These are phyloP conservation scores for Phytopythium ostracodes DNA, from an alignment of 352 stramenopile species.

Conservation along the genomic window DNA sequence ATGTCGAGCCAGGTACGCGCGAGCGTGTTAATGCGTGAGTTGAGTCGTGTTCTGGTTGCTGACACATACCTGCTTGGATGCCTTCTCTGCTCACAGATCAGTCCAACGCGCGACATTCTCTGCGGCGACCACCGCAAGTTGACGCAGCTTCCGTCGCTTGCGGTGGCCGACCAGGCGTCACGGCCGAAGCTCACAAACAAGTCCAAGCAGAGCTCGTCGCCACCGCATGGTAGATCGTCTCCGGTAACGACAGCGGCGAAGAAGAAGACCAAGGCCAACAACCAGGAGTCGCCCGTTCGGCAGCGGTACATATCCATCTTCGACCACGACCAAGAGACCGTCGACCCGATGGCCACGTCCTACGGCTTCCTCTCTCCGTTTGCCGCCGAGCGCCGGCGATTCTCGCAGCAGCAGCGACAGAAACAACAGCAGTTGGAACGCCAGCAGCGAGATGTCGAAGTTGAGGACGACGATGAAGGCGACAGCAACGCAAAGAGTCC, in stretches of 20 bases:
- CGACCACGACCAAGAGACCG: constrained; percentile 11
- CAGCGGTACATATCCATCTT: constrained; percentile 9
- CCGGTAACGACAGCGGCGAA: constrained; percentile 4
- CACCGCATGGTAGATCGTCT: background rate
- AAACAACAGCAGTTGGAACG: background rate
- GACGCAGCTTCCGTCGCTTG: constrained; percentile 48
- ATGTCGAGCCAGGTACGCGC: constrained; percentile 39
- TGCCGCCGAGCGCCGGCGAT: background rate
- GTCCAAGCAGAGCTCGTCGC: constrained; percentile 4
- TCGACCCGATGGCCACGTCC: constrained; percentile 16
- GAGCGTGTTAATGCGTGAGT: too few species aligned
- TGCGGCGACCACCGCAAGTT: constrained; percentile 39
- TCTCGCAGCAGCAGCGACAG: background rate
- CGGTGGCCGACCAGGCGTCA: background rate
- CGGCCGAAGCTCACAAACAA: constrained; percentile 8
- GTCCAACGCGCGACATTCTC: constrained; percentile 47
- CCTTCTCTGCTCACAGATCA: constrained; percentile 21
- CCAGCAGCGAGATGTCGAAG: constrained; percentile 3
- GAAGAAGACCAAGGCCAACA: constrained; percentile 8
- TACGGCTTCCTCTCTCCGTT: constrained; percentile 26
- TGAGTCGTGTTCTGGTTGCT: too few species aligned
- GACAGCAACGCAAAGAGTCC: background rate
- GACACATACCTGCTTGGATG: background rate
- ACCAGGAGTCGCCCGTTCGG: constrained; percentile 4
- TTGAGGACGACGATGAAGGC: background rate